Evolutionary conservation across 495 filamentous ascomycete genomes (phyloP).

Genomic region (Cairneyella variabilis): DNA sequence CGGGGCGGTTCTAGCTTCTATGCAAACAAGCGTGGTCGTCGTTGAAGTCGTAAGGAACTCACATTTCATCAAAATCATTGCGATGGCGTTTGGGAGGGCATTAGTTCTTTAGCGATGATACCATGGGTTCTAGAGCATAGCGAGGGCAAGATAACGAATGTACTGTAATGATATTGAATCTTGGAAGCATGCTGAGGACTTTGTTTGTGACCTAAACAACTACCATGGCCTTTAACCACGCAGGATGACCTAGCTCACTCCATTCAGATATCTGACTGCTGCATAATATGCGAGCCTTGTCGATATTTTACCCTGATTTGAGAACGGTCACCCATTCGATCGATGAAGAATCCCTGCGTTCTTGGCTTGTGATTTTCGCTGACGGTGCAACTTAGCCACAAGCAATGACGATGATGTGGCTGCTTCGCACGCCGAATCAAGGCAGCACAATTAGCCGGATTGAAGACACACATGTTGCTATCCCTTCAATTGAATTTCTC

Average conservation of each 20-base stretch:
- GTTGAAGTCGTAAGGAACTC: not conserved
- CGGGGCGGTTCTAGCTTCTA: conserved; percentile 12
- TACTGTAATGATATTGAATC: too few relatives aligned
- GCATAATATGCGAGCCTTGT: too few relatives aligned
- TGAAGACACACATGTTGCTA: not conserved
- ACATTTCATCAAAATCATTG: not conserved
- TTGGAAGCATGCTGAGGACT: too few relatives aligned
- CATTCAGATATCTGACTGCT: too few relatives aligned
- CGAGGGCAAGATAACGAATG: too few relatives aligned
- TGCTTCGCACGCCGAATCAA: conserved; percentile 11
- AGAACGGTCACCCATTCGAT: too few relatives aligned
- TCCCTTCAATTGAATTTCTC: not conserved
- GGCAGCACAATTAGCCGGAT: not conserved
- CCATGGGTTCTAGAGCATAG: too few relatives aligned
- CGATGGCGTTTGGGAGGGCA: not conserved
- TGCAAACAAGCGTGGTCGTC: conserved; percentile 12
- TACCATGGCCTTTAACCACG: too few relatives aligned
- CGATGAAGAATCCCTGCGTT: not conserved
- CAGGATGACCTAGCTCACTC: too few relatives aligned
- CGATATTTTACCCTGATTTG: not conserved
- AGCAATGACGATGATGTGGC: conserved; percentile 21
- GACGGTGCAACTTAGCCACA: conserved; percentile 9
- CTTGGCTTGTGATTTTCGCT: conserved; percentile 16
- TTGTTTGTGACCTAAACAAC: too few relatives aligned
- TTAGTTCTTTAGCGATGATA: conserved; percentile 14